Base-by-base conservation (phyloP, 1,284 basidiomycete species). In the Entoloma clypeatum region DNA sequence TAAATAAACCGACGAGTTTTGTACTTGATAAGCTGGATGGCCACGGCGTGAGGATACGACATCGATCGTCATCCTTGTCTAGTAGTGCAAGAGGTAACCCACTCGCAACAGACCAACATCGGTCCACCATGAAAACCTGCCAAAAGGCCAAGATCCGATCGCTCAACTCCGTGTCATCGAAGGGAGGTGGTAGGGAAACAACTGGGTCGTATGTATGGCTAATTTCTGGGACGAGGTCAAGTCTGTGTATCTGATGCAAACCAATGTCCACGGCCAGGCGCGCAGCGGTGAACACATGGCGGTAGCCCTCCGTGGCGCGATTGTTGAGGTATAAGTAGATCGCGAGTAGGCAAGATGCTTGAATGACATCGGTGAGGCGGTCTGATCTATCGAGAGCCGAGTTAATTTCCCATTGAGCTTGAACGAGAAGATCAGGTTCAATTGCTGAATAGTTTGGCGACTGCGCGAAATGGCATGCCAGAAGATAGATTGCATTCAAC, bases 121-220 rank as follows among this genome's bases (percentile, higher is more conserved):
- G 66, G 51, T 81, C 77, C 14, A 79, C 66, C 54, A 72, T 69
- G 53, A 75, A 80, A 11, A 78, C 69, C 55, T 79, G 74, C 77
- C 77, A 80, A 54, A 80, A 79, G 8, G 72, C 67, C 5, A 69
- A 60, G 18, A 77, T 63, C 27, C 73, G 65, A 45, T 80, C 75
- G 23, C 61, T 59, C 38, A 71, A 61, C 46, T 75, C 72, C 19
- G 58, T 54, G 3, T 56, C 45, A 50, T 72, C 66, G 11, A 55
- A 50, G 0, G 72, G 67, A 2, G 66, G 63, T 13, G 64, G 52
- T 13, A 73, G 62, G 1, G 67, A 62, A 16, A 61, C 61, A 11
- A 56, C 52, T 8, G 55, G 40, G 7, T 25, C 9, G 10, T 38
- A 43, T 14, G 27, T 23, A 11, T 50, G 41, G 51, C 40, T 49